phyloP scores from a whole-genome alignment of 192 early-diverging fungal genomes.

The Backusella australiensis region DNA sequence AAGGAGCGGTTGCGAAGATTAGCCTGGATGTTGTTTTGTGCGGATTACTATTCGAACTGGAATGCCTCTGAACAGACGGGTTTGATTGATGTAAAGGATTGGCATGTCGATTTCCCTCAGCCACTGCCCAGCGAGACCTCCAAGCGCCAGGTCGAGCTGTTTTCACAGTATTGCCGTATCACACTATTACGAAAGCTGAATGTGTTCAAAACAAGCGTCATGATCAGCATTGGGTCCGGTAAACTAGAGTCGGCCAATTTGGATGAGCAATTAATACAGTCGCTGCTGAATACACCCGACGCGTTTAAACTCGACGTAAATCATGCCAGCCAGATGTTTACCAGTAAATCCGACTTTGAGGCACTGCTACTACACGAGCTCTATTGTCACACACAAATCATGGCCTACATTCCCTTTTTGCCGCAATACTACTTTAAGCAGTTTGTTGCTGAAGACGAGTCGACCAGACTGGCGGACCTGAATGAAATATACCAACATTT shows the following conservation, averaged over 20 bases:
- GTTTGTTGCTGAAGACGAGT: neutral
- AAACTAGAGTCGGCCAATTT: neutral
- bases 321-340: neutral
- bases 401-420: conserved; percentile 21
- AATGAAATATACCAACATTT: conserved; percentile 15
- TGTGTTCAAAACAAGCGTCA: conserved; percentile 17
- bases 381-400: conserved; percentile 19
- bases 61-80: conserved; percentile 24
- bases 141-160: conserved; percentile 1
- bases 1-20: conserved; percentile 25
- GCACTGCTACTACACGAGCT: conserved; percentile 12
- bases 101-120: conserved; percentile 28
- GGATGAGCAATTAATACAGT: conserved; percentile 9
- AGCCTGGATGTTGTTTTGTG: conserved; percentile 30
- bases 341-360: conserved; percentile 5
- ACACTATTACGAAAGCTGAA: conserved; percentile 23
- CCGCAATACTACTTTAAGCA: conserved; percentile 11
- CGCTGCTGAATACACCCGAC: neutral
- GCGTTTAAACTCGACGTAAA: neutral
- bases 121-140: neutral
- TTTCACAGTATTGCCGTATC: conserved; percentile 25
- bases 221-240: neutral
- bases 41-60: conserved; percentile 23
- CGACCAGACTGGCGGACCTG: neutral
- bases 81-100: conserved; percentile 15